A percentile compares a stretch with the other conserved stretches of the same genome.
Conservation (phyloP, 345 rosid species). For the Heritiera fomes region DNA sequence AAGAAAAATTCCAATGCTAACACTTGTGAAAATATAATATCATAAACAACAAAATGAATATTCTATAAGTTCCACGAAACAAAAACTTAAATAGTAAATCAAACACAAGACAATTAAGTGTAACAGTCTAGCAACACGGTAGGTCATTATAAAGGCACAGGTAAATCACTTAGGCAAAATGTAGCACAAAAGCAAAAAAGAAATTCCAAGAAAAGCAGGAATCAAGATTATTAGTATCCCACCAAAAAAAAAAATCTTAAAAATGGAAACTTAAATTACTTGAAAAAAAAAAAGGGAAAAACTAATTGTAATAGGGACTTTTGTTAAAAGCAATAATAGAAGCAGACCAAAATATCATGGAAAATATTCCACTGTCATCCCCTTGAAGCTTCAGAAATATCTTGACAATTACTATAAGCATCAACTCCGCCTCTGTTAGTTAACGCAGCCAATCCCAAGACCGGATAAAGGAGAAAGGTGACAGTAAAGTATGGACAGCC, state of each 20-base stretch:
- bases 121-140: background rate
- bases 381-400: background rate
- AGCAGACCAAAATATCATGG: background rate
- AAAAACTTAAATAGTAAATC: background rate
- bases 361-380: background rate
- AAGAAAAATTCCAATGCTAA: too few relatives aligned
- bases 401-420: background rate
- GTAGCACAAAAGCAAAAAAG: background rate
- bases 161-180: background rate
- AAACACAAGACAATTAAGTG: background rate
- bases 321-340: background rate
- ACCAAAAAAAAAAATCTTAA: background rate
- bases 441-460: too few relatives aligned
- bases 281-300: background rate
- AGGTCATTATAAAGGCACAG: background rate
- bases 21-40: background rate
- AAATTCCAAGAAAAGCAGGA: background rate
- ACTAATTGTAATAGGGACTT: background rate
- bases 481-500: too few relatives aligned
- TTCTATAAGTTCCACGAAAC: background rate
- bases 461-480: too few relatives aligned
- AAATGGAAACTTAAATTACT: background rate
- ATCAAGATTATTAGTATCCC: background rate
- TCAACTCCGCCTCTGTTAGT: background rate
- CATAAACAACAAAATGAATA: background rate